Percentiles rank a stretch among this genome's conserved stretches.
These are phyloP conservation scores for Cytospora chrysosperma DNA, from an alignment of 2,329 filamentous ascomycete genomes.

Conservation along the genomic window DNA sequence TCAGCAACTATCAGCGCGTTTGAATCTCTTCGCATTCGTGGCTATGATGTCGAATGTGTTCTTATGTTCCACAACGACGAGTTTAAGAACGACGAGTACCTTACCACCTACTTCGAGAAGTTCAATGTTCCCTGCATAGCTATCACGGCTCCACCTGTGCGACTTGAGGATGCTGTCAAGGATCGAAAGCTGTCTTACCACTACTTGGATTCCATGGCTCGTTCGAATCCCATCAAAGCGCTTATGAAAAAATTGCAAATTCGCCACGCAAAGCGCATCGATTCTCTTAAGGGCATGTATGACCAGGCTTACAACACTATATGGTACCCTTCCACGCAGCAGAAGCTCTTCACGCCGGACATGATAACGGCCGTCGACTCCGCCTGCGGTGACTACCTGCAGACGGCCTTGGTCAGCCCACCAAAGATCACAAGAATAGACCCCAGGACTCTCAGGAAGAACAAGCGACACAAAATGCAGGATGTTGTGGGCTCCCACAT, in stretches of 20 bases:
- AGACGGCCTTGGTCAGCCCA: constrained; percentile 43
- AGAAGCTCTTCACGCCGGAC: constrained; percentile 58
- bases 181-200: constrained; percentile 38
- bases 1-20: constrained; percentile 77
- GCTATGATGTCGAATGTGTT: constrained; percentile 72
- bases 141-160: constrained; percentile 59
- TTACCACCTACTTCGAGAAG: constrained; percentile 66
- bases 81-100: constrained; percentile 68
- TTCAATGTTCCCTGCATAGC: constrained; percentile 57
- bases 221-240: neutral
- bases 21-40: constrained; percentile 74
- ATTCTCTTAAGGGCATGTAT: constrained; percentile 60
- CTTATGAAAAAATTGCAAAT: neutral
- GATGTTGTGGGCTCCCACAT: constrained; percentile 40
- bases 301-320: constrained; percentile 61
- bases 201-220: neutral
- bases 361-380: constrained; percentile 77
- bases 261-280: constrained; percentile 46
- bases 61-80: constrained; percentile 65
- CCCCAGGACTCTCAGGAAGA: neutral
- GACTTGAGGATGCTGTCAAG: constrained; percentile 37
- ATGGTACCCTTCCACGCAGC: constrained; percentile 89
- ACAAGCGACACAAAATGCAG: constrained; percentile 21
- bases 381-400: constrained; percentile 75
- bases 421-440: neutral